Percentiles rank a stretch among this genome's conserved stretches.
phyloP scores from a whole-genome alignment of 768 basidiomycete genomes.

The Leccinum variicolor region DNA sequence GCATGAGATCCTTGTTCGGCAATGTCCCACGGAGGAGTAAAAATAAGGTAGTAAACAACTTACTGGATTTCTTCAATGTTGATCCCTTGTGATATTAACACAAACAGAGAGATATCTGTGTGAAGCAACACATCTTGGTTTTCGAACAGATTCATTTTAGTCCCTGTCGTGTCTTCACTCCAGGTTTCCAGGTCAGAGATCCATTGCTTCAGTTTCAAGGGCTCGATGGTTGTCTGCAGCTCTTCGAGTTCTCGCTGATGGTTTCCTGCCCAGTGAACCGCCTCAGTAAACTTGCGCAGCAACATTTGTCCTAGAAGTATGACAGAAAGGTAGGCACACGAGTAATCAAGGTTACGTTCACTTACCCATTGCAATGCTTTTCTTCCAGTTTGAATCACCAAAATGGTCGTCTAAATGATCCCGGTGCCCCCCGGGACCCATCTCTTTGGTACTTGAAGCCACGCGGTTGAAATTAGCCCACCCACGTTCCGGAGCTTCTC shows the following conservation, averaged over 20 bases:
- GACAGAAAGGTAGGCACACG: background rate
- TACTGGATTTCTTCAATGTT: background rate
- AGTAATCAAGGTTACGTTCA: too few species aligned
- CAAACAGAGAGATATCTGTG: background rate
- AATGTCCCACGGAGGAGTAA: background rate
- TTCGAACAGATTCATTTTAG: background rate
- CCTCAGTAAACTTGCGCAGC: background rate
- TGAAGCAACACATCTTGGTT: background rate
- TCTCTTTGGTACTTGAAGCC: background rate
- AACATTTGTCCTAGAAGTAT: background rate
- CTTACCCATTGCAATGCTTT: background rate
- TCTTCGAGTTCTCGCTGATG: background rate
- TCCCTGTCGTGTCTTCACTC: background rate
- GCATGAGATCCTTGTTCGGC: background rate
- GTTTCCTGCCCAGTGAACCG: background rate
- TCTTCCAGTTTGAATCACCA: slow-evolving; percentile 4
- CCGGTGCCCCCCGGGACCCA: background rate
- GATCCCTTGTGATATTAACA: background rate
- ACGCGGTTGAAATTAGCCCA: background rate
- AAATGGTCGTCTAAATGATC: background rate
- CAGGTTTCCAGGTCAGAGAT: background rate
- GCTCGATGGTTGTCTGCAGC: background rate
- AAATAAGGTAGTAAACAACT: background rate
- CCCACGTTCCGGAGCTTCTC: background rate
- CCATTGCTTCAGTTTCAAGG: background rate